Evolutionary conservation across 345 rosid species (phyloP), one percentile per base, ranked within the genome.

Genomic region (Erucastrum elatum): DNA sequence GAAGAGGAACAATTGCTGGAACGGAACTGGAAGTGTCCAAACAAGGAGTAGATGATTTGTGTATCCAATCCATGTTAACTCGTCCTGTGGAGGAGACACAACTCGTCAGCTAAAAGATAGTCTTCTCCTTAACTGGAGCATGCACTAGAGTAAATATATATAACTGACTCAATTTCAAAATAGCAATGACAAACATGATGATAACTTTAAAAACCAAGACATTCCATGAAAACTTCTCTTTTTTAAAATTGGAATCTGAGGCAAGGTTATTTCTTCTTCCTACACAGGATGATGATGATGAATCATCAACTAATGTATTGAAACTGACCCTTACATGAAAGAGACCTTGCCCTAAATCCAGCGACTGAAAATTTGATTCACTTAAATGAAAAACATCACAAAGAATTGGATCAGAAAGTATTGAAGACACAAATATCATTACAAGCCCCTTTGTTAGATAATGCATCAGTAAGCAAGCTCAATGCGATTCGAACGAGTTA

Each of bases 21-120:
- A 80, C 76, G 62, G 81, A 79, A 72, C 61, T 81, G 49, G 84
- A 82, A 75, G 86, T 75, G 67, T 83, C 88, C 83, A 86, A 81
- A 76, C 79, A 76, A 81, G 86, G 83, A 77, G 87, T 84, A 66
- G 85, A 68, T 75, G 85, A 68, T 75, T 87, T 58, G 71, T 72
- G 81, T 84, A 84, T 87, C 86, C 89, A 74, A 1, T 90, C 93
- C 98, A 94, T 93, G 61, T 25, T 81, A 78, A 62, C 6, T 51
- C 41, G 68, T 73, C 84, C 85, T 85, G 81, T 49, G 30, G 67
- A 76, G 66, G 74, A 79, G 68, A 71, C 75, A 44, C 76, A 35
- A 65, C 68, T 65, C 8, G 33, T 76, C 53, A 64, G 11, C 13
- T 6, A 74, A 79, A 74, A 49, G 82, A 66, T 17, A 65, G 55